Evolutionary conservation across 768 basidiomycete genomes (phyloP).

Genomic region (Psilocybe tampanensis): DNA sequence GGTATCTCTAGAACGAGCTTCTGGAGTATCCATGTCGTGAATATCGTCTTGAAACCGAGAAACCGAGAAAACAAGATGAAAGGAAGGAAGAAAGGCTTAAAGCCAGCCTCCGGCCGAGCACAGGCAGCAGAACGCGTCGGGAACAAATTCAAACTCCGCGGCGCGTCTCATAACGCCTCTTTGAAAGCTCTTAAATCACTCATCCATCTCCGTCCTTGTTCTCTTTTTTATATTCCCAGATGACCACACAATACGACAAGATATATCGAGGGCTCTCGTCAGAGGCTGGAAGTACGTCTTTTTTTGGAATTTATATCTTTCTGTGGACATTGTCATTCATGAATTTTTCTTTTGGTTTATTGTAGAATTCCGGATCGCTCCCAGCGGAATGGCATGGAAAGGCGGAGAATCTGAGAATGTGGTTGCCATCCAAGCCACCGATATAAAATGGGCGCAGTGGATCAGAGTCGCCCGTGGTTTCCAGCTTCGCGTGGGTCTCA

Average conservation of each 20-base stretch:
- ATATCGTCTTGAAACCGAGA: not conserved
- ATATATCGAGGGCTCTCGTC: conserved; percentile 76
- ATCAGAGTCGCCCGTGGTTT: conserved; percentile 90
- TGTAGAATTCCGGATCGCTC: conserved; percentile 86
- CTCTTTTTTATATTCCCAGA: conserved; percentile 20
- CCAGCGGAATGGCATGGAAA: conserved; percentile 95
- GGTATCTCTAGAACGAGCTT: conserved; percentile 61
- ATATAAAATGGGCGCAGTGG: conserved; percentile 92
- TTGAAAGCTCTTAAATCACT: conserved; percentile 19
- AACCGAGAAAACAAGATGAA: not conserved
- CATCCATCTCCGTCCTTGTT: conserved; percentile 12
- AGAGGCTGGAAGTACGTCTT: conserved; percentile 82
- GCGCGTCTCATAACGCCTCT: conserved; percentile 40
- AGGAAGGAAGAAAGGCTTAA: not conserved
- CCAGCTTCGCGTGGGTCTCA: conserved; percentile 83
- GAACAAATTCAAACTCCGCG: conserved; percentile 42
- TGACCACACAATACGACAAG: conserved; percentile 80
- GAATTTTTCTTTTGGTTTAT: conserved; percentile 7
- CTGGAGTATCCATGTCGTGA: conserved; percentile 47
- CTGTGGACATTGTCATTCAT: not conserved
- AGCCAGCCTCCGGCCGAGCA: not conserved
- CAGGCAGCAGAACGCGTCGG: conserved; percentile 35
- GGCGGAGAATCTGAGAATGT: conserved; percentile 67
- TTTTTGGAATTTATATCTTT: not conserved
- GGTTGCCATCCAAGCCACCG: conserved; percentile 62